Evolutionary conservation across 2,329 filamentous ascomycete species (phyloP).

Genomic region (Trichoderma sp.): DNA sequence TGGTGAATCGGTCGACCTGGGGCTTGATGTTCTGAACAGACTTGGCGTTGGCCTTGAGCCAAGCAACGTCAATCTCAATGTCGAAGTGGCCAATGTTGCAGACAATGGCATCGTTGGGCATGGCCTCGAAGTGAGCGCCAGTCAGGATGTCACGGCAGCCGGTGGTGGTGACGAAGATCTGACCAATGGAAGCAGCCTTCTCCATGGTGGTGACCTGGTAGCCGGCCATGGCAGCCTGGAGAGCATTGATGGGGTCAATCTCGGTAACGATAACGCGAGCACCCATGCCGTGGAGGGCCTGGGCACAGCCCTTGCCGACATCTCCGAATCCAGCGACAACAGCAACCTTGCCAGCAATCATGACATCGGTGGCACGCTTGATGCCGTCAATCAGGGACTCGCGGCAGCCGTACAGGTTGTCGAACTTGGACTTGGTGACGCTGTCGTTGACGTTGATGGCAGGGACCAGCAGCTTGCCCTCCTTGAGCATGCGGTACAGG

Average conservation of each 20-base stretch:
- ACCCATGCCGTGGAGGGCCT: conserved; percentile 96
- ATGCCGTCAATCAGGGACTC: conserved; percentile 99
- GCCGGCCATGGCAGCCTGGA: conserved; percentile 96
- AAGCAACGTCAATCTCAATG: conserved; percentile 99
- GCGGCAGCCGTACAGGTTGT: conserved; percentile 99
- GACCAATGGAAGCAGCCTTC: conserved; percentile 82
- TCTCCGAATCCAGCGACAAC: conserved; percentile 98
- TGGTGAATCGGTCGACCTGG: conserved; percentile 96
- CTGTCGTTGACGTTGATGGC: conserved; percentile 99
- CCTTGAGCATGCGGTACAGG: conserved; percentile 97
- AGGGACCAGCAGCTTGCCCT: conserved; percentile 84
- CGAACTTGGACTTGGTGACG: conserved; percentile 99
- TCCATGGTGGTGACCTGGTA: conserved; percentile 99
- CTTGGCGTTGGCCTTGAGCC: conserved; percentile 96
- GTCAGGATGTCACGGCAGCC: conserved; percentile 98
- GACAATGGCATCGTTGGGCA: conserved; percentile 97
- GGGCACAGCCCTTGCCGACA: conserved; percentile 97
- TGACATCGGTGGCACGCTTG: conserved; percentile 99
- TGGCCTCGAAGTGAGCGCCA: conserved; percentile 88
- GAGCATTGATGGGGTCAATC: conserved; percentile 98
- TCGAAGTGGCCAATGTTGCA: conserved; percentile 99
- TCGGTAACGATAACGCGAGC: conserved; percentile 95
- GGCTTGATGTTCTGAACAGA: conserved; percentile 99
- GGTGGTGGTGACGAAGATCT: conserved; percentile 99
- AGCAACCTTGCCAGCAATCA: conserved; percentile 98